Base-by-base conservation (phyloP, 1,284 basidiomycete species). In the Leccinum fuscescens region DNA sequence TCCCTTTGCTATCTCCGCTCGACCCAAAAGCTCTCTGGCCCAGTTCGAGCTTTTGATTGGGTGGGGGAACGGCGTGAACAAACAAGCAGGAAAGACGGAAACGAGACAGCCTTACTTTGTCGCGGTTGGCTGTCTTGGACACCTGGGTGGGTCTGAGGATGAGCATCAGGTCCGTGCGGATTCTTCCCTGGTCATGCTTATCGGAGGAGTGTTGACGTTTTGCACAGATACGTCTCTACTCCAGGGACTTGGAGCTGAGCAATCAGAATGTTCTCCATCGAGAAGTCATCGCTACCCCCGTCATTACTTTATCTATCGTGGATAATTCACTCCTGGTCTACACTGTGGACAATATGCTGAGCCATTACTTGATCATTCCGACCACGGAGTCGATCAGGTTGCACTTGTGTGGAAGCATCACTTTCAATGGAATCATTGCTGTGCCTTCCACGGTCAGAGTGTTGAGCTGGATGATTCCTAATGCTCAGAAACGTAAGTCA, bases 251-350 rank as follows among this genome's bases (percentile, higher is more conserved):
- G 63, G 93, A 97, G 61, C 80, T 99, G n/a, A 88, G 86, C 65
- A 91, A 90, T 67, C 86, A 90, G 64, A 92, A 93, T 64, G 85
- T 96, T 33, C 80, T 98, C 11, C 88, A 95, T 71, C 86, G 90
- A 44, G 92, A 97, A 72, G 77, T 86, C n/a, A 76, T 97, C 20
- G 78, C 86, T 0, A 86, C 90, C 0, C 86, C 92, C 0, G 88
- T 96, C 42, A 81, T 96, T 27, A 89, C 94, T 53, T 79, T 97
- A 56, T 95, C 94, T 6, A 80, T 98, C 6, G 92, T 98, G 60
- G 97, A 98, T 76, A 97, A 96, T 70, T 96, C 94, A 0, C 78
- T 99, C n/a, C 82, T 99, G 53, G 93, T 97, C 15, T 99, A 98
- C 76, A 98, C 95, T 2, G 85, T 88, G n/a, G 96, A 98, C 75